Conservation (phyloP, 768 basidiomycete genomes). For the Boletellus sp. region DNA sequence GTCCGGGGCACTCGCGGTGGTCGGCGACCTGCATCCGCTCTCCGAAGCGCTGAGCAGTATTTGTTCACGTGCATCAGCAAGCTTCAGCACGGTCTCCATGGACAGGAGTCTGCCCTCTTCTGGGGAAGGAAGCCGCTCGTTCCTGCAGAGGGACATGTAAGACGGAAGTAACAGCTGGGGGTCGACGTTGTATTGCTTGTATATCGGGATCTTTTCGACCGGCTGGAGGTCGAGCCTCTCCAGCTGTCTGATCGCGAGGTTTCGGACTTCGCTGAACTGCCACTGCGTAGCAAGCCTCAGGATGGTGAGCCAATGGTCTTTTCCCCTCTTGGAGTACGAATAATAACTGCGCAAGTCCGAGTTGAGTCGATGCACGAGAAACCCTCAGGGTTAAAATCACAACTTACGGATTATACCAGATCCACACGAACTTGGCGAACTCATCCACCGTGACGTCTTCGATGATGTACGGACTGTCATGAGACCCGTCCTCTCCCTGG, state of each 20-base stretch:
- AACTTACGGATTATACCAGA: conserved; percentile 46
- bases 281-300: conserved; percentile 52
- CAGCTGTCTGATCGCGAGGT: conserved; percentile 53
- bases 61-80: conserved; percentile 53
- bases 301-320: conserved; percentile 53
- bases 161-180: conserved; percentile 45
- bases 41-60: conserved; percentile 33
- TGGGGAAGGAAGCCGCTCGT: conserved; percentile 46
- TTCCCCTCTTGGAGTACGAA: conserved; percentile 48
- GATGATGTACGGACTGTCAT: conserved; percentile 6
- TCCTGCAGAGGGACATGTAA: conserved; percentile 50
- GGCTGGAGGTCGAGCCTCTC: conserved; percentile 44
- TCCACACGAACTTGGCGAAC: conserved; percentile 49
- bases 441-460: conserved; percentile 32
- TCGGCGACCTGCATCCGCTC: conserved; percentile 28
- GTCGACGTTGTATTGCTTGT: conserved; percentile 52
- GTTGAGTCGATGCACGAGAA: background rate
- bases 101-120: conserved; percentile 58
- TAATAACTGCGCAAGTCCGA: conserved; percentile 40
- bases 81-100: conserved; percentile 48
- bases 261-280: conserved; percentile 49
- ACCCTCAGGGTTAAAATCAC: conserved; percentile 35
- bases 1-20: conserved; percentile 23
- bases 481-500: conserved; percentile 1
- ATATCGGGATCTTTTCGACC: conserved; percentile 53